Base-by-base conservation (phyloP, 2,329 filamentous ascomycete species). In the Sclerotiophoma versabilis region DNA sequence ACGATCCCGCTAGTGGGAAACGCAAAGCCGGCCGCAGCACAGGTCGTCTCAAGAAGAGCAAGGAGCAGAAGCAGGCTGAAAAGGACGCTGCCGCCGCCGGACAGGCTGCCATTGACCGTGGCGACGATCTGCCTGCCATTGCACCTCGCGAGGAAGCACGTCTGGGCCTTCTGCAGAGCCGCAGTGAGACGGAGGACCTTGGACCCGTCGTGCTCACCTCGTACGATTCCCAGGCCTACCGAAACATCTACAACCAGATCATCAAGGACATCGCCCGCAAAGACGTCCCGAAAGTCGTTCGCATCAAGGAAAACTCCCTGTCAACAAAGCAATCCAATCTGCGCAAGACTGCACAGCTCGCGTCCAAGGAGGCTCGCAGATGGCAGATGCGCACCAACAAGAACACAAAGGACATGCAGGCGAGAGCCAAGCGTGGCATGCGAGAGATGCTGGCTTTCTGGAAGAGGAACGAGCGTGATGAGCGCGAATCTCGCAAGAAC, bases 371-470 rank as follows among this genome's bases (percentile, higher is more conserved):
- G 78, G 93, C 95, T 48, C 92, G 96, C 71, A 85, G 96, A 70
- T 99, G 95, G 95, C 96, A 99, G 76, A 85, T 96, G 57, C 90
- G 92, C 34, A 99, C 95, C 48, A 99, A 99, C 81, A 98, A 99
- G 83, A 96, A 93, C 71, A 95, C 91, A 75, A 99, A 99, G 76
- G 95, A 99, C 75, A 90, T 96, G 4, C 95, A 98, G 74, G 95
- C 95, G 34, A 87, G 95, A 41, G 95, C 95, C 54, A 99, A 99
- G 82, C 90, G 95, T 64, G 93, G 93, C 55, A 99, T 99, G 95
- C 87, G 95, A 73, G 95, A 99, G 78, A 99, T 99, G 95, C 95
- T 97, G 85, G 87, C 91, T 53, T 99, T 98, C 83, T 99, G 95
- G 95, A 98, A 98, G 79, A 89, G 93, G 52, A 99, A 99, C 74